Percentiles rank a stretch among this genome's conserved stretches.
These are phyloP conservation scores for Ophiostoma sp. DNA, from an alignment of 2,329 filamentous ascomycete species.

Conservation along the genomic window DNA sequence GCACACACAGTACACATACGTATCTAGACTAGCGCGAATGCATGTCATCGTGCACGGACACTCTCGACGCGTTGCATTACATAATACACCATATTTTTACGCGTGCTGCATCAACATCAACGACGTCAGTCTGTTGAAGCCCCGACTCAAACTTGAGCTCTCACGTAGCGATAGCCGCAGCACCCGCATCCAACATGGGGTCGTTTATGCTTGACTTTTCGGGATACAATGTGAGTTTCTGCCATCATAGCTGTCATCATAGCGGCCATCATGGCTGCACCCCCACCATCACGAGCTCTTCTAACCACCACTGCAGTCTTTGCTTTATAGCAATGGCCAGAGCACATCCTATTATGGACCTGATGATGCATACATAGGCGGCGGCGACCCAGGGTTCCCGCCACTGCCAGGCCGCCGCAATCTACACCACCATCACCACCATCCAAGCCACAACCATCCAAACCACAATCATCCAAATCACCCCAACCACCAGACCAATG, in stretches of 20 bases:
- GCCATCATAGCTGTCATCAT: neutral
- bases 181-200: constrained; percentile 18
- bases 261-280: neutral
- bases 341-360: constrained; percentile 25
- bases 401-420: constrained; percentile 20
- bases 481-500: constrained; percentile 29
- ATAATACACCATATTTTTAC: neutral
- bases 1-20: neutral
- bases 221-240: constrained; percentile 26
- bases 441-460: constrained; percentile 23
- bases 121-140: constrained; percentile 7
- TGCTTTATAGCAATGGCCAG: constrained; percentile 23
- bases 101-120: neutral
- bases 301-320: constrained; percentile 15
- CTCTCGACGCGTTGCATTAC: neutral
- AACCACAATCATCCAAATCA: constrained; percentile 26
- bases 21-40: neutral
- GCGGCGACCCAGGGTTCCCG: constrained; percentile 32
- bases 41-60: neutral
- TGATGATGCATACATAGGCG: constrained; percentile 30
- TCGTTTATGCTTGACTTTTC: constrained; percentile 27
- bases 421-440: constrained; percentile 18
- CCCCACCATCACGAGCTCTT: neutral
- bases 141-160: neutral
- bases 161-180: neutral